Conservation (phyloP, 2,329 filamentous ascomycete genomes). For the Xylariales sp. region DNA sequence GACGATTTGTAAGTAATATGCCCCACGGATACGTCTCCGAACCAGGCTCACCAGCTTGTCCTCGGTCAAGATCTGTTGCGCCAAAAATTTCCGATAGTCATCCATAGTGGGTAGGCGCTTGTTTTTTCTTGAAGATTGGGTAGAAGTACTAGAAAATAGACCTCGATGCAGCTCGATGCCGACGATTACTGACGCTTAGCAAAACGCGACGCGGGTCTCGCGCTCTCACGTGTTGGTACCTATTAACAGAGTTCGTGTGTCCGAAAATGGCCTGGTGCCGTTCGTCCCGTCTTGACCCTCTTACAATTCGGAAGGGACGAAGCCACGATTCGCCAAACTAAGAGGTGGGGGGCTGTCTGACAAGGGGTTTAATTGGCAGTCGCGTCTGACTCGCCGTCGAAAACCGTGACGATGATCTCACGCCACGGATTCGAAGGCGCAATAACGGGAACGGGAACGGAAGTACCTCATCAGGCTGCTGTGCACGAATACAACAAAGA, state of each 20-base stretch:
- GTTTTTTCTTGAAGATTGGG: no score
- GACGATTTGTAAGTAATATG: conserved; percentile 13
- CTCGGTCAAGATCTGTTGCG: conserved; percentile 71
- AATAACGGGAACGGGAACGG: no score
- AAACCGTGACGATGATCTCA: no score
- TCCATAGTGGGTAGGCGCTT: conserved; percentile 38
- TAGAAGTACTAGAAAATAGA: not conserved
- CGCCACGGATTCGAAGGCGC: not conserved
- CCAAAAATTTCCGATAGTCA: conserved; percentile 68
- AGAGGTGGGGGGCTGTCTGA: no score
- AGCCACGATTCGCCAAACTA: no score
- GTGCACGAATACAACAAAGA: no score
- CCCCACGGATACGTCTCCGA: no score
- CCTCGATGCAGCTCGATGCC: not conserved
- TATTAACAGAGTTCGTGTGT: not conserved
- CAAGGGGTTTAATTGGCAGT: conserved; percentile 11
- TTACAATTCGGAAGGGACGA: not conserved
- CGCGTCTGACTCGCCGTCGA: conserved; percentile 9
- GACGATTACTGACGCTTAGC: no score
- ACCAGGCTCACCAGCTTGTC: conserved; percentile 66
- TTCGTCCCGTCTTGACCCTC: no score
- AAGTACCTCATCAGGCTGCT: no score
- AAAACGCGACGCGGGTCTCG: conserved; percentile 3
- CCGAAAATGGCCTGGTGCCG: conserved; percentile 4
- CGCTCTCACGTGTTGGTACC: conserved; percentile 29